Conservation (phyloP, 306 rosid genomes). For the Casuarina glauca region DNA sequence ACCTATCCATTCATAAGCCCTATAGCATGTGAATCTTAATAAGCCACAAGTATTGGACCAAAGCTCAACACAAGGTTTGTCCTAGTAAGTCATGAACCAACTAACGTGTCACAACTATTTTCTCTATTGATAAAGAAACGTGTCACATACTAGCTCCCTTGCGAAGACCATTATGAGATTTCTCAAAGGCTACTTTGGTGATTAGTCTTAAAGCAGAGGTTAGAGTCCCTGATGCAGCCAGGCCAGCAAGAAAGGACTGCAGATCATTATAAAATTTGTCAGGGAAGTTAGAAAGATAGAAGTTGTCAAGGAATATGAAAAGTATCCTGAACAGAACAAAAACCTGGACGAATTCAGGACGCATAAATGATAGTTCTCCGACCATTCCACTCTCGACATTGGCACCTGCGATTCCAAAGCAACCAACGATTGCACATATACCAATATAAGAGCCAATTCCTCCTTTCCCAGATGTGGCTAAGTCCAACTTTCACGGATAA, state of each 20-base stretch:
- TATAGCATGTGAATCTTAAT: neutral
- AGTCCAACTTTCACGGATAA: slow-evolving; percentile 53
- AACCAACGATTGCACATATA: slow-evolving; percentile 53
- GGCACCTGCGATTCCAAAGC: slow-evolving; percentile 77
- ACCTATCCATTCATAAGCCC: neutral
- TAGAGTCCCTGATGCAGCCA: slow-evolving; percentile 79
- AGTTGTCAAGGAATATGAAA: neutral
- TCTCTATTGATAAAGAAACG: neutral
- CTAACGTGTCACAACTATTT: neutral
- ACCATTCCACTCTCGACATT: slow-evolving; percentile 79
- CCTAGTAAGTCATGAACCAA: neutral
- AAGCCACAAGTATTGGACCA: neutral
- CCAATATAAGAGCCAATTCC: slow-evolving; percentile 60
- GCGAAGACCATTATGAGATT: slow-evolving; percentile 68
- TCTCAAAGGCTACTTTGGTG: slow-evolving; percentile 67
- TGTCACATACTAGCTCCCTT: slow-evolving; percentile 71
- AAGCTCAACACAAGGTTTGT: too few species aligned
- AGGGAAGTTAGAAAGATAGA: neutral
- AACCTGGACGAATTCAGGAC: slow-evolving; percentile 83
- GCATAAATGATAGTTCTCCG: slow-evolving; percentile 66
- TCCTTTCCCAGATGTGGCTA: slow-evolving; percentile 65
- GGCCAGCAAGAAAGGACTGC: slow-evolving; percentile 84
- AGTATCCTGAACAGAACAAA: neutral
- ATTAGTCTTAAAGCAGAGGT: slow-evolving; percentile 58
- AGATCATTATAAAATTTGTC: neutral